A percentile compares a stretch with the other conserved stretches of the same genome.
These are phyloP conservation scores for Lecanoromycetidae sp. DNA, from an alignment of 2,329 filamentous ascomycete species.

Conservation along the genomic window DNA sequence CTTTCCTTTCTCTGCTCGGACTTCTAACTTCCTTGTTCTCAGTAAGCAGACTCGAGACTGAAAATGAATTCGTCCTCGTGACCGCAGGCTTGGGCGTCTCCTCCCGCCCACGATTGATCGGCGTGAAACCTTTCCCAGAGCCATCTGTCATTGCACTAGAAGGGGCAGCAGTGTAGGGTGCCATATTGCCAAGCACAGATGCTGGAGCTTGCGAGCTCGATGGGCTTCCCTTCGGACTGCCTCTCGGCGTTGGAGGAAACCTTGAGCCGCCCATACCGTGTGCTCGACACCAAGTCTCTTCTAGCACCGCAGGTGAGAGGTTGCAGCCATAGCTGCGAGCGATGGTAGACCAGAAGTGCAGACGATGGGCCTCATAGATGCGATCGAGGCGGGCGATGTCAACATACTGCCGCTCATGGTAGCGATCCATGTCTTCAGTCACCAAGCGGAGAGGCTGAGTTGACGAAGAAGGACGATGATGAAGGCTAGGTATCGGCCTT, in stretches of 20 bases:
- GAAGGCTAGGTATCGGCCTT: slow-evolving; percentile 31
- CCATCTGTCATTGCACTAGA: slow-evolving; percentile 13
- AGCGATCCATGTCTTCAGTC: slow-evolving; percentile 28
- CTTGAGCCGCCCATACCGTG: slow-evolving; percentile 7
- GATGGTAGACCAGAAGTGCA: slow-evolving; percentile 60
- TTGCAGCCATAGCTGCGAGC: slow-evolving; percentile 49
- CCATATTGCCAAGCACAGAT: neutral
- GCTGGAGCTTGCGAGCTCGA: neutral
- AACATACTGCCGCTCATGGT: slow-evolving; percentile 28
- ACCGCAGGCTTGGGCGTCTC: neutral
- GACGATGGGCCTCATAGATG: slow-evolving; percentile 58
- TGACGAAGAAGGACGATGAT: slow-evolving; percentile 20
- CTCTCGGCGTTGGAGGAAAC: slow-evolving; percentile 15
- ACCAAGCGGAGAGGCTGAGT: slow-evolving; percentile 24
- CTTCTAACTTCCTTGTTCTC: slow-evolving; percentile 17
- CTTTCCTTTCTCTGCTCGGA: slow-evolving; percentile 8
- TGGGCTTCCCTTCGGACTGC: slow-evolving; percentile 17
- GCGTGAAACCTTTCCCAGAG: slow-evolving; percentile 10
- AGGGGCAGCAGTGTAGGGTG: slow-evolving; percentile 3
- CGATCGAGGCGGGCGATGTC: slow-evolving; percentile 55
- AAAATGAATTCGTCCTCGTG: slow-evolving; percentile 5
- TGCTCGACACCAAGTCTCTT: slow-evolving; percentile 16
- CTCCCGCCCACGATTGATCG: slow-evolving; percentile 5
- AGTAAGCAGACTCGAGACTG: slow-evolving; percentile 13
- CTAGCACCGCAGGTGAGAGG: slow-evolving; percentile 14